These are phyloP conservation scores for Pseudopithomyces chartarum DNA, from an alignment of 2,329 filamentous ascomycete genomes.

Conservation along the genomic window DNA sequence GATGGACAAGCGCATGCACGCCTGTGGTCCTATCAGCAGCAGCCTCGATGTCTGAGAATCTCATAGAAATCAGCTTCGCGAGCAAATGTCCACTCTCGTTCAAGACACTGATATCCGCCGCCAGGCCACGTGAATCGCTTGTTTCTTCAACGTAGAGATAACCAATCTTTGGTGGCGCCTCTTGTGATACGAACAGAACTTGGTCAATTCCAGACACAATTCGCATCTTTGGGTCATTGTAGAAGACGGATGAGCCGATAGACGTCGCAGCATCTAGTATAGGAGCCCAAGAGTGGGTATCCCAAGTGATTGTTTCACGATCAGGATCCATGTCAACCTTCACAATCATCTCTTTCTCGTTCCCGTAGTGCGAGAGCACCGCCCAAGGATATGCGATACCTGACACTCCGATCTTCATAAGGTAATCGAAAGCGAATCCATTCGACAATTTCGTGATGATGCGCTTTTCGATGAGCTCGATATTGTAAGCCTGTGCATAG, in stretches of 20 bases:
- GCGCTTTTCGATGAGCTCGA: conserved; percentile 32
- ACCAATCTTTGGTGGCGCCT: conserved; percentile 36
- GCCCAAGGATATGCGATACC: conserved; percentile 51
- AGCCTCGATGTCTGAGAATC: conserved; percentile 49
- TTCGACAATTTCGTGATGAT: conserved; percentile 31
- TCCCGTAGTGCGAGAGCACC: conserved; percentile 47
- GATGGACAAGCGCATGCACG: conserved; percentile 43
- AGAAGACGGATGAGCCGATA: conserved; percentile 50
- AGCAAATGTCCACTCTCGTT: conserved; percentile 37
- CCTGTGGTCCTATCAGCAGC: conserved; percentile 22
- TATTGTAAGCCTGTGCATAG: conserved; percentile 21
- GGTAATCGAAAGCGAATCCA: conserved; percentile 47
- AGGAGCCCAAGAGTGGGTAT: conserved; percentile 44
- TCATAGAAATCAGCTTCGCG: conserved; percentile 42
- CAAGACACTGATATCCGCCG: conserved; percentile 37
- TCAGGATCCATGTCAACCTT: conserved; percentile 44
- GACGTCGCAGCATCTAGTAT: conserved; percentile 51
- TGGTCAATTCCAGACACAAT: conserved; percentile 43
- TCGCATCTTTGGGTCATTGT: conserved; percentile 42
- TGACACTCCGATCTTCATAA: conserved; percentile 47
- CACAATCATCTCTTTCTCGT: conserved; percentile 48
- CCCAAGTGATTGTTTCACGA: conserved; percentile 26
- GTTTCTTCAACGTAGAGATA: conserved; percentile 43
- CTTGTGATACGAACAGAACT: conserved; percentile 26
- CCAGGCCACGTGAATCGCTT: conserved; percentile 26